phyloP scores from a whole-genome alignment of 108 stramenopile species.

The Aurantiochytrium sp. region DNA sequence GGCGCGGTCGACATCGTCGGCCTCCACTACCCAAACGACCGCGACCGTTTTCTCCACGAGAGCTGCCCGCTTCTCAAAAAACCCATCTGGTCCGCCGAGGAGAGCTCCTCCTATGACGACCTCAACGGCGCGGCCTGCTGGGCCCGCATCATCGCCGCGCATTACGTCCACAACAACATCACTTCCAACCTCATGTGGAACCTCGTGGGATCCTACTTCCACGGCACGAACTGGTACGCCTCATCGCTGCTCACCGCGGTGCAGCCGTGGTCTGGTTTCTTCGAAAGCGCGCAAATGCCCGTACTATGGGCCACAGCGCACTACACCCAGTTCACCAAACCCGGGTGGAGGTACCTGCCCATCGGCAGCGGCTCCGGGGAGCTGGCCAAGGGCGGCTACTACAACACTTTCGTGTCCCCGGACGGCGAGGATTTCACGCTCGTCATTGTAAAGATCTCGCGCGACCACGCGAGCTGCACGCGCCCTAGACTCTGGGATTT shows the following conservation, averaged over 20 bases:
- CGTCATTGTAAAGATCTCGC: not conserved
- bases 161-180: not conserved
- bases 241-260: not conserved
- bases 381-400: not conserved
- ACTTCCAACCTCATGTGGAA: conserved; percentile 12
- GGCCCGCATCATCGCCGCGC: not conserved
- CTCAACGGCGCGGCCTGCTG: conserved; percentile 9
- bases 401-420: not conserved
- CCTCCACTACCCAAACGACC: not conserved
- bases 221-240: not conserved
- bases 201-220: not conserved
- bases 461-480: not conserved
- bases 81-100: not conserved
- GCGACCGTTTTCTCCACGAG: not conserved
- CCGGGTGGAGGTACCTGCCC: not conserved
- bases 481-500: not conserved
- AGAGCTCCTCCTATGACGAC: not conserved
- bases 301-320: not conserved
- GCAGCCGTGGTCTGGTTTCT: conserved; percentile 20
- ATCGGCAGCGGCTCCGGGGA: not conserved
- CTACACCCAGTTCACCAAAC: not conserved
- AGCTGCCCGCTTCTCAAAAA: not conserved
- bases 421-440: not conserved
- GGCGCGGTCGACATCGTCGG: not conserved
- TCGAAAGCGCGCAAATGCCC: not conserved